Conservation (phyloP, 148 eudicot genomes). For the Polygonum aviculare region DNA sequence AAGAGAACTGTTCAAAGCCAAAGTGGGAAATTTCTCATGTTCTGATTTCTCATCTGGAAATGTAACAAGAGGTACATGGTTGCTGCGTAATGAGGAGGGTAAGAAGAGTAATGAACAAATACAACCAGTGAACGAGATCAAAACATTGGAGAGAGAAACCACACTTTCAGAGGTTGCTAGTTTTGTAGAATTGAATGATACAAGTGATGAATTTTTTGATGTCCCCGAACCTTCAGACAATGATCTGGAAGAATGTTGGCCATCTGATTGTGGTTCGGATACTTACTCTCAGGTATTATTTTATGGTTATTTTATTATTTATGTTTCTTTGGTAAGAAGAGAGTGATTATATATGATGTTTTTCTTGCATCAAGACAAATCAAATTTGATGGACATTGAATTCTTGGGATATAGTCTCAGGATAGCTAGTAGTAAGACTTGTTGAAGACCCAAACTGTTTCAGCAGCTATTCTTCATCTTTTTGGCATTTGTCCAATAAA, state of each 20-base stretch:
- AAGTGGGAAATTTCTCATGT: slow-evolving; percentile 27
- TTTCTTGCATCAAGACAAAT: not conserved
- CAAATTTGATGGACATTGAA: not conserved
- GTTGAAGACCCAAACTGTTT: not conserved
- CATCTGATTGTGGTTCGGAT: slow-evolving; percentile 36
- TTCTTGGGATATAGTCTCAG: not conserved
- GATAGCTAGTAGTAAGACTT: not conserved
- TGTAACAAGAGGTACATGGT: slow-evolving; percentile 15
- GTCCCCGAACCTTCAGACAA: slow-evolving; percentile 48
- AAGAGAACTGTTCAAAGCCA: slow-evolving; percentile 52
- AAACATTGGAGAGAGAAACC: slow-evolving; percentile 27
- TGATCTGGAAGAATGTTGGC: slow-evolving; percentile 51
- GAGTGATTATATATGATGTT: not conserved
- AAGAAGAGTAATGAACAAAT: slow-evolving; percentile 24
- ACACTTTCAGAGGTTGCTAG: slow-evolving; percentile 41
- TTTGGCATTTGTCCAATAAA: not conserved
- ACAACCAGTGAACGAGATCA: slow-evolving; percentile 20
- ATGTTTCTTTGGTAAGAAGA: not conserved
- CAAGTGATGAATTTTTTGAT: slow-evolving; percentile 62
- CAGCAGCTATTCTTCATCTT: not conserved
- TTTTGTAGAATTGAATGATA: slow-evolving; percentile 43
- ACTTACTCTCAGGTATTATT: slow-evolving; percentile 37
- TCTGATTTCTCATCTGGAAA: slow-evolving; percentile 40
- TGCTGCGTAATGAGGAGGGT: slow-evolving; percentile 14
- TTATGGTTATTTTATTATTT: not conserved